Evolutionary conservation across 805 yeast genomes (phyloP).

Genomic region (Saccharomycopsis fodiens): DNA sequence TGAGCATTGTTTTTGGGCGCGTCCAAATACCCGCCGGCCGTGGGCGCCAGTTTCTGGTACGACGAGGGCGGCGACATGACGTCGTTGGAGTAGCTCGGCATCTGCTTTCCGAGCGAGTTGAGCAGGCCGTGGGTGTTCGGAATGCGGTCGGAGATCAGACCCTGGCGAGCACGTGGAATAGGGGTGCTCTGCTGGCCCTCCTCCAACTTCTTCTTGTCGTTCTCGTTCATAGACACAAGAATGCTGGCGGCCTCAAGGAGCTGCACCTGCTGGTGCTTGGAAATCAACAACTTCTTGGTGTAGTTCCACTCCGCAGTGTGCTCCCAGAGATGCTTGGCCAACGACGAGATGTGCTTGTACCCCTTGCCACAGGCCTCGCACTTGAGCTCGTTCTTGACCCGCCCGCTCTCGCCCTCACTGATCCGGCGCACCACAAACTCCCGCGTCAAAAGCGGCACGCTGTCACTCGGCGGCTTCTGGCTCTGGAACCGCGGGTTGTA

Average conservation of each 20-base stretch:
- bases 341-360: constrained; percentile 79
- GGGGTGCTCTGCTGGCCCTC: neutral
- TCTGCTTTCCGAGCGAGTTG: neutral
- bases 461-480: neutral
- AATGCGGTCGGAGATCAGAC: too few relatives aligned
- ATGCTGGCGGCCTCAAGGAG: constrained; percentile 72
- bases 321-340: constrained; percentile 88
- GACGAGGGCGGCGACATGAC: neutral
- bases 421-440: constrained; percentile 78
- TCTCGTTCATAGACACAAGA: constrained; percentile 64
- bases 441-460: constrained; percentile 38
- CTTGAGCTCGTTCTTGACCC: constrained; percentile 74
- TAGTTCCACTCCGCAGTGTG: constrained; percentile 93
- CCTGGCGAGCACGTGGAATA: too few relatives aligned
- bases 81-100: neutral
- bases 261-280: constrained; percentile 87
- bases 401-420: constrained; percentile 79
- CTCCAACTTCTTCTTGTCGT: constrained; percentile 8
- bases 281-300: constrained; percentile 70
- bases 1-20: constrained; percentile 3
- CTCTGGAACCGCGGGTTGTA: neutral
- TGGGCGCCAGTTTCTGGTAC: neutral
- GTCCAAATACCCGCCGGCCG: constrained; percentile 9
- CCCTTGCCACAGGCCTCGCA: constrained; percentile 93
- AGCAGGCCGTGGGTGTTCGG: neutral